Evolutionary conservation across 305 asterid species (phyloP), one percentile per base, ranked within the genome.

Genomic region (Fraxinus albicans): DNA sequence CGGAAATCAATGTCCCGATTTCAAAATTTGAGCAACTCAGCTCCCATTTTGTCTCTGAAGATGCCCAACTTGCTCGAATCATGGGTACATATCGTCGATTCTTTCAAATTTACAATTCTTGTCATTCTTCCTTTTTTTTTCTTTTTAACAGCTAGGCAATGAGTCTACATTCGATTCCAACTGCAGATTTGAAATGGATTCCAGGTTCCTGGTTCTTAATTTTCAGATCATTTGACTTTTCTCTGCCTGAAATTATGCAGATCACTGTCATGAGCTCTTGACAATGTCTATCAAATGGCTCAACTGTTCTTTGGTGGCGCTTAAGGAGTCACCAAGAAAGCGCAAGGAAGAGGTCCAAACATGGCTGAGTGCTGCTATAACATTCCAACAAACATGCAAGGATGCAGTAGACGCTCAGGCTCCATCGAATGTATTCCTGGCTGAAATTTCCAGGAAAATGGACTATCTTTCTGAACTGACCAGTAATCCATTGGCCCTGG

Each of bases 401-500:
- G 98, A 94, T 3, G 25, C 88, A 25, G 88, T 84, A 0, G 84
- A 86, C 34, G 60, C 38, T 8, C 88, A 88, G 53, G 88, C 78
- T 10, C 9, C 81, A 0, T 80, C 93, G 0, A 84, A 92, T 40
- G 17, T 40, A 0, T 82, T 84, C 84, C 83, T 87, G 85, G 78
- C 29, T 1, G 86, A 87, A 25, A 84, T 92, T 12, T 76, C 83
- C 78, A 85, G 81, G 82, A 90, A 86, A 67, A 91, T 94, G 96
- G 89, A 81, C 6, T 77, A 76, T 44, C 82, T 92, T 17, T 85
- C 96, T 0, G 84, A 91, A 73, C 63, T 94, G 38, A 87, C 86
- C 58, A 94, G 98, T 85, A 90, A 92, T 76, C 82, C 91, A 0
- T 67, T 93, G 67, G 90, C 97, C 27, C 89, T 94, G 3, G 93